Percentiles rank a stretch among this genome's conserved stretches.
phyloP scores from a whole-genome alignment of 371 early-diverging fungal species.

The Syncephalastrum racemosum region DNA sequence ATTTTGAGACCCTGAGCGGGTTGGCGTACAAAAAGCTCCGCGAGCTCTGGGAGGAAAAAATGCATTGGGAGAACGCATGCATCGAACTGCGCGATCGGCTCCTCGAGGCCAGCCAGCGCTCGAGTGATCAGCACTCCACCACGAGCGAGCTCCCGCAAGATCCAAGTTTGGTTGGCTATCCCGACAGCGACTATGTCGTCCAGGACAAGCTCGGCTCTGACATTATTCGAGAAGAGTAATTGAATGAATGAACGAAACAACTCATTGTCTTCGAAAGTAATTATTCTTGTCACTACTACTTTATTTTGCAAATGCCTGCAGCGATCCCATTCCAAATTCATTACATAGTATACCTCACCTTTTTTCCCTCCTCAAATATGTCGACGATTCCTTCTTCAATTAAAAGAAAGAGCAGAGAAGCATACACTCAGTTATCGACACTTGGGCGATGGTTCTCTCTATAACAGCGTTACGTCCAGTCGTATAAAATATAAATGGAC shows the following conservation, averaged over 20 bases:
- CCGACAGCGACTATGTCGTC: constrained; percentile 11
- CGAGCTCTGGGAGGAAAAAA: constrained; percentile 55
- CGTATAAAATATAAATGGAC: too few species aligned
- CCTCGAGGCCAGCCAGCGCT: background rate
- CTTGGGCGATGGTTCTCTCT: too few species aligned
- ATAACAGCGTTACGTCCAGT: too few species aligned
- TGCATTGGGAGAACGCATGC: constrained; percentile 47
- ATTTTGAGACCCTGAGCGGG: constrained; percentile 58
- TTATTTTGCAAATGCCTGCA: background rate
- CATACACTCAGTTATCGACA: too few species aligned
- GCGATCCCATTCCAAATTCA: background rate
- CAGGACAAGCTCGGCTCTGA: constrained; percentile 5
- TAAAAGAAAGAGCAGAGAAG: too few species aligned
- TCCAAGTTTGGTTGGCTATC: constrained; percentile 1
- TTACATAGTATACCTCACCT: background rate
- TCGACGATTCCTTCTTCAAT: too few species aligned
- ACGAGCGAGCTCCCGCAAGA: background rate
- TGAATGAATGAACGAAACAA: background rate
- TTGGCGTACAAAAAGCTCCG: constrained; percentile 59
- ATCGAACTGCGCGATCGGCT: constrained; percentile 35
- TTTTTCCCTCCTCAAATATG: too few species aligned
- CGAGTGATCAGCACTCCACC: constrained; percentile 6
- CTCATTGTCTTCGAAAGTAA: background rate
- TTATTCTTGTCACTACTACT: background rate
- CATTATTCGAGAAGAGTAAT: background rate